Evolutionary conservation across 345 rosid species (phyloP).

Genomic region (Excoecaria agallocha): DNA sequence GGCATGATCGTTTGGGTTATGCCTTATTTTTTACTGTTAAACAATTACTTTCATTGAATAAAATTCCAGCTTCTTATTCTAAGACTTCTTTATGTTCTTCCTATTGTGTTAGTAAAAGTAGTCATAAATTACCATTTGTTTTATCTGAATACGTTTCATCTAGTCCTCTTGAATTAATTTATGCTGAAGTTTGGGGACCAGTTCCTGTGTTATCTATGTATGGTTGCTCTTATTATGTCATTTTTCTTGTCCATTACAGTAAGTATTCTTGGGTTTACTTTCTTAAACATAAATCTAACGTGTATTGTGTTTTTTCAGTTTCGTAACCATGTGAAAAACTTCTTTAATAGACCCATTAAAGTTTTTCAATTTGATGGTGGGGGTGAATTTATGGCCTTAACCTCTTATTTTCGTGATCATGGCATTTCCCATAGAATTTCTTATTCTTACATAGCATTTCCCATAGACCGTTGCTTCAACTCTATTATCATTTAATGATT

Average conservation of each 20-base stretch:
- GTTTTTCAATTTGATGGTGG: not conserved
- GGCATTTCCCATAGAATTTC: too few species aligned
- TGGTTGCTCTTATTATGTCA: not conserved
- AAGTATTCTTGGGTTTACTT: not conserved
- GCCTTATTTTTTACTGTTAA: too few species aligned
- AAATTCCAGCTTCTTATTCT: not conserved
- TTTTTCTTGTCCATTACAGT: too few species aligned
- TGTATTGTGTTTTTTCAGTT: not conserved
- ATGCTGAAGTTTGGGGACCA: not conserved
- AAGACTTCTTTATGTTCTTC: not conserved
- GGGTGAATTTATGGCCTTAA: too few species aligned
- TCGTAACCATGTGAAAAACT: too few species aligned
- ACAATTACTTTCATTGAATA: too few species aligned
- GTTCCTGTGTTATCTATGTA: not conserved
- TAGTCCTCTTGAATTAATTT: not conserved
- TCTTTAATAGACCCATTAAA: too few species aligned
- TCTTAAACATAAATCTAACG: not conserved
- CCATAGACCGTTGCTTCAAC: not conserved
- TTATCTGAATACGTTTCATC: not conserved
- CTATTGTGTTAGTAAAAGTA: too few species aligned
- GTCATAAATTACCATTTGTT: not conserved
- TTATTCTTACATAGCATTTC: not conserved
- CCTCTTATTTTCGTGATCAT: too few species aligned
- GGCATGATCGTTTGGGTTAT: too few species aligned
- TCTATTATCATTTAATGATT: not conserved